Evolutionary conservation across 305 asterid genomes (phyloP), one percentile per base, ranked within the genome.

Genomic region (Plantago lanceolata): DNA sequence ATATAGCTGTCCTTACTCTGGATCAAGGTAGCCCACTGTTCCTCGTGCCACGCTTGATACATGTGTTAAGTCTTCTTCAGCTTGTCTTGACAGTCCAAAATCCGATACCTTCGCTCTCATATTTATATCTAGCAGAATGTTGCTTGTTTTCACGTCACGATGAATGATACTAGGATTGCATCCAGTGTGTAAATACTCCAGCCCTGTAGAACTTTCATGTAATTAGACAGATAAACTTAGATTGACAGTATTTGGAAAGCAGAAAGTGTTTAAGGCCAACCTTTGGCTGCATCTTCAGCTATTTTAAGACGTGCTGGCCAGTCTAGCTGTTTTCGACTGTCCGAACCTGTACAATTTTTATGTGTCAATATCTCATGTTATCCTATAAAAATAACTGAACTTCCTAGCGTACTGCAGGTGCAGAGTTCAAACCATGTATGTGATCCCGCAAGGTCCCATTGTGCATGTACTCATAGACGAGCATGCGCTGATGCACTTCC

Each of bases 71-170:
- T 92, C 98, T 72, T 87, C 98, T 74, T 93, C 98, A 48, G 98
- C 90, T 80, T 89, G 97, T 75, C 97, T 89, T 9, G 98, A 93
- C n/a, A 93, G 89, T 60, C 98, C 98, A 51, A 93, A 93, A 81
- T 93, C 98, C 8, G 98, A 93, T 19, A 93, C 97, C 77, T 93
- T 93, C 35, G 97, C 98, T 72, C 97, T 80, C 98, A 89, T 87
- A 67, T 89, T 85, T 65, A 84, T 81, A 71, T 93, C 98, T 19
- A 93, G 77, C 47, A 93, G 97, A 72, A 89, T 93, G 68, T 87
- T 93, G 80, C 87, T 87, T 20, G 97, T 89, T 77, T 93, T 93
- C 59, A 87, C 98, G 35, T 93, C 98, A 6, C 97, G 88, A 28
- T 93, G 98, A 70, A 93, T 89, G 54, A 93, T 93, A 68, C 96